Conservation (phyloP, 768 basidiomycete genomes). For the Podaxis rugospora region DNA sequence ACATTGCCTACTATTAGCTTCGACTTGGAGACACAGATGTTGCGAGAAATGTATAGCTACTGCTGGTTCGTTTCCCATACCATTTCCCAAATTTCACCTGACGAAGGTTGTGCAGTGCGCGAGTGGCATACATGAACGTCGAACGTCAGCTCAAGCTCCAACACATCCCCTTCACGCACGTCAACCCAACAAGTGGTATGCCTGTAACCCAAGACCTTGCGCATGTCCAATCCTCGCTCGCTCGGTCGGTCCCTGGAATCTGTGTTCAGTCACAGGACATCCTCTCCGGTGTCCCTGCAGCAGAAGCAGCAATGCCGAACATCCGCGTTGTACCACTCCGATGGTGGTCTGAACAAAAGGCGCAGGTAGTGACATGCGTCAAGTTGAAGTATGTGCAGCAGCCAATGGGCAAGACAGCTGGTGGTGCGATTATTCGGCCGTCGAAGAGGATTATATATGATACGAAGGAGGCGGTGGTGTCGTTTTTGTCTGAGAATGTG, state of each 20-base stretch:
- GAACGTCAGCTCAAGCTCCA: slow-evolving; percentile 84
- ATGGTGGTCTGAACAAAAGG: slow-evolving; percentile 86
- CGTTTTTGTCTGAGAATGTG: slow-evolving; percentile 83
- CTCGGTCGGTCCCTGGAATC: slow-evolving; percentile 75
- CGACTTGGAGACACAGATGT: slow-evolving; percentile 64
- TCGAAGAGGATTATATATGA: slow-evolving; percentile 90
- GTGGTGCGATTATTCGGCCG: slow-evolving; percentile 67
- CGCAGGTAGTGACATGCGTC: slow-evolving; percentile 77
- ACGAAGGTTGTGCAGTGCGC: slow-evolving; percentile 49
- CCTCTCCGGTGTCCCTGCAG: slow-evolving; percentile 77
- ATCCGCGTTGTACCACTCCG: slow-evolving; percentile 85
- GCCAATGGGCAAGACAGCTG: slow-evolving; percentile 69
- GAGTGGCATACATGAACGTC: slow-evolving; percentile 85
- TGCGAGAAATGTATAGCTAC: slow-evolving; percentile 80
- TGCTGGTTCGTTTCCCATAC: slow-evolving; percentile 56
- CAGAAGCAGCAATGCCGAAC: slow-evolving; percentile 90
- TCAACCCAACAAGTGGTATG: slow-evolving; percentile 50
- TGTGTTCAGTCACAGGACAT: slow-evolving; percentile 82
- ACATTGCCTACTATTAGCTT: slow-evolving; percentile 38
- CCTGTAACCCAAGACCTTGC: slow-evolving; percentile 41
- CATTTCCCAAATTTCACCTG: not conserved
- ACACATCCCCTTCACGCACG: slow-evolving; percentile 71
- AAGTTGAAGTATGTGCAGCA: slow-evolving; percentile 90
- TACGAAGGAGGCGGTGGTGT: slow-evolving; percentile 82
- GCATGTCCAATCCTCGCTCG: slow-evolving; percentile 66